A percentile compares a stretch with the other conserved stretches of the same genome.
These are phyloP conservation scores for Xylariaceae sp. DNA, from an alignment of 2,329 filamentous ascomycete species.

Conservation along the genomic window DNA sequence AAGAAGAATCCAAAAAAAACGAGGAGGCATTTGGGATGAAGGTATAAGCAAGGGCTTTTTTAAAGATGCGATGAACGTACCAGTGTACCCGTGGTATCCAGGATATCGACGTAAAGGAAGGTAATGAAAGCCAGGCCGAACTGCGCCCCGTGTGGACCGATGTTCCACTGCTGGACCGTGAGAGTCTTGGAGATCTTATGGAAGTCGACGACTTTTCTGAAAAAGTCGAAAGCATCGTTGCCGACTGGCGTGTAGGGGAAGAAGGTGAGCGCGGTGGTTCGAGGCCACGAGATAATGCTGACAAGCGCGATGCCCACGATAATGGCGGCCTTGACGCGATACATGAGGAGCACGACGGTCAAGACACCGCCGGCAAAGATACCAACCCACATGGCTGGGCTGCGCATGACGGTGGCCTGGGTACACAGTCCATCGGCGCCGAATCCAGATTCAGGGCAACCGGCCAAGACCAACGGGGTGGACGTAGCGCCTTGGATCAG, in stretches of 20 bases:
- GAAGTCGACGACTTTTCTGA: conserved; percentile 81
- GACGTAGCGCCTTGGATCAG: conserved; percentile 61
- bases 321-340: conserved; percentile 80
- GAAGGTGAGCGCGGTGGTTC: conserved; percentile 68
- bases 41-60: neutral
- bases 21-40: neutral
- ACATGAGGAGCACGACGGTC: conserved; percentile 76
- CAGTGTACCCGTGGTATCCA: conserved; percentile 78
- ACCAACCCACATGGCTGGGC: conserved; percentile 78
- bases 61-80: conserved; percentile 4
- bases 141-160: conserved; percentile 62
- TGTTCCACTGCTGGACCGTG: conserved; percentile 67
- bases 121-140: conserved; percentile 82
- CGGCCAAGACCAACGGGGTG: conserved; percentile 70
- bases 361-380: conserved; percentile 80
- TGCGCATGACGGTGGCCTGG: conserved; percentile 67
- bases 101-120: conserved; percentile 85
- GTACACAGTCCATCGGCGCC: conserved; percentile 53
- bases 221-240: conserved; percentile 71
- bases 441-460: conserved; percentile 49
- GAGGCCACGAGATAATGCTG: conserved; percentile 83
- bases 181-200: conserved; percentile 67
- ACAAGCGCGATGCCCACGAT: conserved; percentile 78
- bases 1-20: neutral
- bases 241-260: conserved; percentile 70